phyloP scores from a whole-genome alignment of 2,329 filamentous ascomycete species.

The Botrytis squamosa region DNA sequence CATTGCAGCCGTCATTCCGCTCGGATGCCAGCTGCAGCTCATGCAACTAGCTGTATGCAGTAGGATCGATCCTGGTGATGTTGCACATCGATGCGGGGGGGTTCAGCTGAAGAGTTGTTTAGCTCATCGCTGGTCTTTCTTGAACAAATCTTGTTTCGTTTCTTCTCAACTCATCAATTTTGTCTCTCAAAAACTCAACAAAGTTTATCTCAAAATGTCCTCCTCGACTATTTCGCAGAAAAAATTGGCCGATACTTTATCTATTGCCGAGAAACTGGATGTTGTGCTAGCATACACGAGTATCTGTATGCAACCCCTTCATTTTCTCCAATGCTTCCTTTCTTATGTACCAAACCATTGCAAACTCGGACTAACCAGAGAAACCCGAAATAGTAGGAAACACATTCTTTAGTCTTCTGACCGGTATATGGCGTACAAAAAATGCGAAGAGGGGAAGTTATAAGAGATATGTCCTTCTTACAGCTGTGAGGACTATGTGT shows the following conservation, averaged over 20 bases:
- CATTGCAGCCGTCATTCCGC: background rate
- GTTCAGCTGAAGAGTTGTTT: background rate
- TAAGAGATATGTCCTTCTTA: constrained; percentile 29
- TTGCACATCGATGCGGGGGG: background rate
- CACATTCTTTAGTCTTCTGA: constrained; percentile 26
- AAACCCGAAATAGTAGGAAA: constrained; percentile 25
- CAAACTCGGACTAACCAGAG: background rate
- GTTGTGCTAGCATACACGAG: constrained; percentile 24
- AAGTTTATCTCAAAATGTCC: constrained; percentile 16
- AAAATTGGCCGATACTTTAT: constrained; percentile 22
- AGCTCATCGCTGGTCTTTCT: background rate
- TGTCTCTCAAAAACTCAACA: background rate
- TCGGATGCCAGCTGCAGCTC: background rate
- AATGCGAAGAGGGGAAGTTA: constrained; percentile 24
- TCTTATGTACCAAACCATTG: background rate
- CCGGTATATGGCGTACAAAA: constrained; percentile 25
- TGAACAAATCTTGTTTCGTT: background rate
- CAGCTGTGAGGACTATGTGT: constrained; percentile 25
- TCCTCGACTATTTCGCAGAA: constrained; percentile 31
- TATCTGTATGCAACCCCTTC: constrained; percentile 25
- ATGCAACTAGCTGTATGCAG: background rate
- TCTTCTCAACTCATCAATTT: background rate
- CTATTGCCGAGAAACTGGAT: constrained; percentile 32
- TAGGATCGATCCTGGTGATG: background rate
- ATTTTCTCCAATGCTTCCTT: background rate